Evolutionary conservation across 2,329 filamentous ascomycete genomes (phyloP).

Genomic region (Ceratocystis papillata): DNA sequence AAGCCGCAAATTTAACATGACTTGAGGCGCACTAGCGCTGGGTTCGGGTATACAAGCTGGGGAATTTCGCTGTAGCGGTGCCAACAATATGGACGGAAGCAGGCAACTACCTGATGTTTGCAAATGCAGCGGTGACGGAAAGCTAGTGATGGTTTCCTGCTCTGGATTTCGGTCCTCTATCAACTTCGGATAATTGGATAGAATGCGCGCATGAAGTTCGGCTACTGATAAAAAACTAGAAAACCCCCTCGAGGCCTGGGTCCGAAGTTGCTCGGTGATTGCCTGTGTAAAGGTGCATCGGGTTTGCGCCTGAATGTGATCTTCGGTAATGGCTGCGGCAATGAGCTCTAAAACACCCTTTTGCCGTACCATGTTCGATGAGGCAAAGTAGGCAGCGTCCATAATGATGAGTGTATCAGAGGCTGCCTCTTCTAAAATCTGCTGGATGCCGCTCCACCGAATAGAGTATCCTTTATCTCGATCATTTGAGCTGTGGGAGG

Average conservation of each 20-base stretch:
- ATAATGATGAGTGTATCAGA: conserved; percentile 48
- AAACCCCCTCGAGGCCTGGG: conserved; percentile 36
- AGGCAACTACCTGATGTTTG: conserved; percentile 45
- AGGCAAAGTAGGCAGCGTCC: conserved; percentile 49
- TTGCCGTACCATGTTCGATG: conserved; percentile 40
- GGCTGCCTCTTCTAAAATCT: conserved; percentile 44
- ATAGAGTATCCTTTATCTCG: conserved; percentile 35
- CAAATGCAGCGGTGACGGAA: conserved; percentile 45
- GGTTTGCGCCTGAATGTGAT: conserved; percentile 39
- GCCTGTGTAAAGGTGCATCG: conserved; percentile 44
- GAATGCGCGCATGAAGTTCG: conserved; percentile 44
- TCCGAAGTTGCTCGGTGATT: conserved; percentile 41
- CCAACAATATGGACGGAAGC: conserved; percentile 46
- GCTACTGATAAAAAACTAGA: conserved; percentile 40
- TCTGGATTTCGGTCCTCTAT: conserved; percentile 42
- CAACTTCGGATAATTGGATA: conserved; percentile 43
- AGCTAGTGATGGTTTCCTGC: conserved; percentile 39
- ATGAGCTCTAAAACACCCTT: conserved; percentile 47
- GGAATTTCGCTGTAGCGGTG: conserved; percentile 39
- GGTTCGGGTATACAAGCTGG: conserved; percentile 34
- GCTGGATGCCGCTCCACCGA: conserved; percentile 47
- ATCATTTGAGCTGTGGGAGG: conserved; percentile 37
- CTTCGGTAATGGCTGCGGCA: conserved; percentile 45
- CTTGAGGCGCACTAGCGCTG: conserved; percentile 38
- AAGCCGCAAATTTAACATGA: conserved; percentile 43